Base-by-base conservation (phyloP, 441 rosid genomes). In the Bocquillonia castaneifolia region DNA sequence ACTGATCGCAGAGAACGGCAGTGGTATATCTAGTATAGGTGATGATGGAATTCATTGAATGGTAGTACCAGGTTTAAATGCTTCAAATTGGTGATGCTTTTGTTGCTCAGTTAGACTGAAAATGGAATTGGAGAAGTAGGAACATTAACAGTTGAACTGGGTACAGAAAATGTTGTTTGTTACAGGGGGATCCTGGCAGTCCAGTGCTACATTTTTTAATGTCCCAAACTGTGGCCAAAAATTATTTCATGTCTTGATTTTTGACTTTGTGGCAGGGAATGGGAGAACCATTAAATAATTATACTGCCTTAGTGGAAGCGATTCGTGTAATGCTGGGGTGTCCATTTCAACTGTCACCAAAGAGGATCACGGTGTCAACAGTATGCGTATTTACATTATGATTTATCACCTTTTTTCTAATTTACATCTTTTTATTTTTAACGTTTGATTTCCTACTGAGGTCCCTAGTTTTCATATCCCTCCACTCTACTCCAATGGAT, bases 231-330 rank as follows among this genome's bases (percentile, higher is more conserved):
- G 4, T 26, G 20, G 34, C 54, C 59, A 52, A 66, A 72, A 68
- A 31, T 25, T 70, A 17, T 56, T 29, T 20, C 12, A 59, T 13
- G 15, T 18, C 48, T 63, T 69, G 67, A 67, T 57, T 73, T 76
- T 73, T 56, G 66, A 13, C 72, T 34, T 61, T 73, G 29, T 80
- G 66, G 53, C 74, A 94, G 98, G 99, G 99, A 65, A 94, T 94
- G 99, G 99, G 97, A 53, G 99, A 94, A 61, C 99, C 99, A 20
- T 79, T 94, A 75, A 94, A 94, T 81, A 94, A 94, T 77, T 93
- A 93, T 74, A 61, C 81, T 66, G 86, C 90, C 10, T 73, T 94
- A 70, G 99, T 92, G 39, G 98, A 94, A 81, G 92, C 96, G 73
- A 77, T 94, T 13, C 88, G 81, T 39, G 84, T 70, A 66, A 90